Base-by-base conservation (phyloP, 2,329 filamentous ascomycete genomes). In the Canariomyces notabilis region DNA sequence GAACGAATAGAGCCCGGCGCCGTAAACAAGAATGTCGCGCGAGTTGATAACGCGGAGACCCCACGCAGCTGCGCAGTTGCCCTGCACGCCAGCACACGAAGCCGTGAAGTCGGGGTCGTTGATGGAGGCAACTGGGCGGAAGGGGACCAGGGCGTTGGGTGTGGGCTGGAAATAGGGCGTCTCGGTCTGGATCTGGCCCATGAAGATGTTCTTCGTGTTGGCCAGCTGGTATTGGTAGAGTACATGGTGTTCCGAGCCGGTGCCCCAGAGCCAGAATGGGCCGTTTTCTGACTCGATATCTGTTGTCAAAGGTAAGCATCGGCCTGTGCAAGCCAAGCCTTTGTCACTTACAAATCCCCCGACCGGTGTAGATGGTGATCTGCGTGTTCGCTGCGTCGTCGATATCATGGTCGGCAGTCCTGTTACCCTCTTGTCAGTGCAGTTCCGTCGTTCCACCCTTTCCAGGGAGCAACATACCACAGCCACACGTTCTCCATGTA, bases 161-260 rank as follows among this genome's bases (percentile, higher is more conserved):
- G 72, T 75, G 12, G 82, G 79, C 64, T 87, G 83, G 66, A 76
- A 87, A 63, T 89, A 60, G 1, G 83, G 78, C 4, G 83, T 82
- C 61, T 87, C 83, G 42, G 82, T 82, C 60, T 87, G 83, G 46
- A 82, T 76, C 58, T 81, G 73, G 15, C 79, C 80, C 54, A 79
- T 75, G 59, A 79, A 82, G 51, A 85, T 68, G 59, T 86, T 76
- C 46, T 71, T 70, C 8, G 83, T 82, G 43, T 72, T 69, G 51
- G 69, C 67, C 49, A 86, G 69, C 56, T 86, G 79, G 64, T 87
- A 87, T 60, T 87, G 79, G 60, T 83, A 84, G 15, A 85, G 66
- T 6, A 77, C 73, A 35, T 74, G 74, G 64, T 87, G 83, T 65
- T 87, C 83, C 0, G 76, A 76, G 0, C 77, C 73, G 0, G 81